Evolutionary conservation across 805 yeast genomes (phyloP).

Genomic region (Lipomyces yamadae): DNA sequence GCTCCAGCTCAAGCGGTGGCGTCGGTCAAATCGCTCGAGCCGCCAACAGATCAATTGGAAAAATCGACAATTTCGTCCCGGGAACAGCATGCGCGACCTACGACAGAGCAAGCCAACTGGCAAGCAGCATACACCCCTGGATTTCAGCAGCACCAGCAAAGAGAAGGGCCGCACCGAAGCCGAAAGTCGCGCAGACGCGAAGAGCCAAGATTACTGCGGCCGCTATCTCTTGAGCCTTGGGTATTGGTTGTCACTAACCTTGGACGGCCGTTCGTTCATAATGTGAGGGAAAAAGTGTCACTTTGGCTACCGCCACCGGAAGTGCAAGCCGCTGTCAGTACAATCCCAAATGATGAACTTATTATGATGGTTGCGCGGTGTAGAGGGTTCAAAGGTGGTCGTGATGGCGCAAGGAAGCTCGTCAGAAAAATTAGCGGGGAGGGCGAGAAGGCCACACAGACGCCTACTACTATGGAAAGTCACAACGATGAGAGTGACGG

Average conservation of each 20-base stretch:
- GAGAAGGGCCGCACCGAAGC: background rate
- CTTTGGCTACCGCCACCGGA: slow-evolving; percentile 48
- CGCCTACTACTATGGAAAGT: background rate
- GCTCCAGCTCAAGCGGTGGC: background rate
- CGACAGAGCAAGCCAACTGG: slow-evolving; percentile 5
- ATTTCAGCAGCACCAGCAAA: slow-evolving; percentile 4
- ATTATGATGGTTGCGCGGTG: slow-evolving; percentile 48
- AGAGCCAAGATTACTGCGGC: slow-evolving; percentile 22
- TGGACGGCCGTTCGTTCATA: slow-evolving; percentile 53
- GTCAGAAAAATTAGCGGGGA: background rate
- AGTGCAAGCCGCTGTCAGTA: slow-evolving; percentile 41
- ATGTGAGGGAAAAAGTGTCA: slow-evolving; percentile 43
- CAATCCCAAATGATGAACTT: slow-evolving; percentile 44
- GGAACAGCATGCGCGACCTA: background rate
- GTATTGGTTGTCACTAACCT: slow-evolving; percentile 49
- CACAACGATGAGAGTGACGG: background rate
- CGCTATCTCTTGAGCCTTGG: slow-evolving; percentile 47
- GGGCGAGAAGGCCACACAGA: slow-evolving; percentile 12
- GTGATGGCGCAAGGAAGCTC: slow-evolving; percentile 8
- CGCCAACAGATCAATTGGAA: background rate
- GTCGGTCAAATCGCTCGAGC: background rate
- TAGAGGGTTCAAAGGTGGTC: slow-evolving; percentile 45
- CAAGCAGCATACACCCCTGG: slow-evolving; percentile 13
- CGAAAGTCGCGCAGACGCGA: slow-evolving; percentile 25
- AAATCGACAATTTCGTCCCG: background rate